Base-by-base conservation (phyloP, 208 protist species). In the Lotmaria passim region DNA sequence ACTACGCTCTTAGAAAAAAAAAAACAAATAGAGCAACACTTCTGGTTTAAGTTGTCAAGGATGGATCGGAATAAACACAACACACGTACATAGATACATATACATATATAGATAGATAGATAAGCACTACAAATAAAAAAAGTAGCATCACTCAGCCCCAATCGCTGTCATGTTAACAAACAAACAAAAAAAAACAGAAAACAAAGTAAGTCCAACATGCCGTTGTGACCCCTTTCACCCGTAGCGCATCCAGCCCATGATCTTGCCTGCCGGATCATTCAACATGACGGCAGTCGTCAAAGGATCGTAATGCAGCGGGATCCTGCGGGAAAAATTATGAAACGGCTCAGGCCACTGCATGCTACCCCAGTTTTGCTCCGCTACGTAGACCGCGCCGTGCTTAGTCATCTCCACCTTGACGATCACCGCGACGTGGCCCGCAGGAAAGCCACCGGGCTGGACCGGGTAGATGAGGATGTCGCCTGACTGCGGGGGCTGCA, bases 291-390 rank as follows among this genome's bases (percentile, higher is more conserved):
- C 24, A 2, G 28, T 33, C 12, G 46, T 51, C 26, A 14, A 5
- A 39, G 15, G 17, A 14, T 79, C 50, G 19, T 58, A 62, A n/a
- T 26, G 39, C 28, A 81, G 39, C 10, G 44, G 47, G 11, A 82
- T 59, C 66, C 21, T 57, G 24, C 77, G 43, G 12, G 60, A 61
- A 66, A 92, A 90, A 74, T 95, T 91, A 69, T 93, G 81, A 38
- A 77, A 67, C 7, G 83, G 83, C 1, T 33, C 69, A 3, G 77
- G 59, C 90, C 90, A 96, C 44, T 55, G 50, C 17, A 24, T 39
- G 43, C 81, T 91, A 3, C 59, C 79, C 90, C 90, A 96, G 72
- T 96, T 96, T 75, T 96, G 90, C 82, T 96, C 87, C 38, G 82
- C 90, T 11, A 96, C 59, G 34, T 82, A 78, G 28, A 96, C 64